phyloP scores from a whole-genome alignment of 2,329 filamentous ascomycete genomes.

The Clarireedia monteithiana region DNA sequence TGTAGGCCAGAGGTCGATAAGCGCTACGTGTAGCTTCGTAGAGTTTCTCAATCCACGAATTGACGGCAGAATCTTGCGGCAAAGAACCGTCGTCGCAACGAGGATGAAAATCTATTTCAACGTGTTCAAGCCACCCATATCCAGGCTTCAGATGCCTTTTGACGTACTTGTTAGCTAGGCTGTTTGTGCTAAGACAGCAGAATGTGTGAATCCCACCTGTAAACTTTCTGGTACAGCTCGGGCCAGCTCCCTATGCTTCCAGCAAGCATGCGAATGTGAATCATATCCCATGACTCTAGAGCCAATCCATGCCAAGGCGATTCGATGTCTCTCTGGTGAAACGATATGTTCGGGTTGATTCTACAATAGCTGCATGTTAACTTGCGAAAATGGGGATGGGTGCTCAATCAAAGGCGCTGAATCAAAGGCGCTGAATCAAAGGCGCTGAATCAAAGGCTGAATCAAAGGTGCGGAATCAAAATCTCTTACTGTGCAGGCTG shows the following conservation, averaged over 20 bases:
- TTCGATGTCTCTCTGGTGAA: constrained; percentile 71
- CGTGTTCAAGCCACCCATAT: constrained; percentile 71
- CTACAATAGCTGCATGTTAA: constrained; percentile 34
- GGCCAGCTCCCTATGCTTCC: constrained; percentile 75
- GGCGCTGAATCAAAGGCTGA: no score
- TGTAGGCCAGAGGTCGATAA: constrained; percentile 59
- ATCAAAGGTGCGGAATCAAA: no score
- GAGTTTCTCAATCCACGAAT: constrained; percentile 63
- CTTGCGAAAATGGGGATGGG: background rate
- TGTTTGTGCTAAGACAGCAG: background rate
- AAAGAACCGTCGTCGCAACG: constrained; percentile 61
- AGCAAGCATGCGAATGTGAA: constrained; percentile 72
- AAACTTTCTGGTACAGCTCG: constrained; percentile 62
- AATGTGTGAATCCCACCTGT: constrained; percentile 42
- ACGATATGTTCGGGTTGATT: constrained; percentile 62
- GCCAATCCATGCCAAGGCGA: constrained; percentile 53
- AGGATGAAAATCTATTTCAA: constrained; percentile 80
- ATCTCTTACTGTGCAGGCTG: constrained; percentile 45
- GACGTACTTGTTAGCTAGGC: constrained; percentile 16
- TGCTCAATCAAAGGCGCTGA: background rate
- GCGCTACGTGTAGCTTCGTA: constrained; percentile 58
- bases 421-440: no score
- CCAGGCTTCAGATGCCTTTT: constrained; percentile 67
- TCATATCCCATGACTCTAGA: constrained; percentile 52
- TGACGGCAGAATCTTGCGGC: constrained; percentile 47